A percentile compares a stretch with the other conserved stretches of the same genome.
Evolutionary conservation across 768 basidiomycete species (phyloP).

Genomic region (Rhodotorula sphaerocarpa): DNA sequence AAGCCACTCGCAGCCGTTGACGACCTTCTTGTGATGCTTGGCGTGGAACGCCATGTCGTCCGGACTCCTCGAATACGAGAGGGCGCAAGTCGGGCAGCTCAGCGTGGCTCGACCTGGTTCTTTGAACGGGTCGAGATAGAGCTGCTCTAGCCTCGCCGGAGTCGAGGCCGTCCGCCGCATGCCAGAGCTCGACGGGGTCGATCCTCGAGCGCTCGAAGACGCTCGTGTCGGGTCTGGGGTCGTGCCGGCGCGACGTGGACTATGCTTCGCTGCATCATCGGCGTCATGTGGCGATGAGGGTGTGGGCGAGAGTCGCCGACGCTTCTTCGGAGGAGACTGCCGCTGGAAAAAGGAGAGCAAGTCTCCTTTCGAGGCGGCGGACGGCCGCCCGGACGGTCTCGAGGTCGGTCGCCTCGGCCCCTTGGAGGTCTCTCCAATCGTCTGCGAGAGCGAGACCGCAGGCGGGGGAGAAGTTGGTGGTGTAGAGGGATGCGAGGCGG

Average conservation of each 20-base stretch:
- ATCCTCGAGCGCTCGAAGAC: not conserved
- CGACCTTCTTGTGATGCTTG: conserved; percentile 29
- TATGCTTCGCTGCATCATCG: too few species aligned
- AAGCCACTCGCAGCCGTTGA: conserved; percentile 25
- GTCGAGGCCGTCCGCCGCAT: not conserved
- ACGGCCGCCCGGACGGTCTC: not conserved
- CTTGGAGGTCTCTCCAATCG: too few species aligned
- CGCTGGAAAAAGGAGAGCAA: conserved; percentile 15
- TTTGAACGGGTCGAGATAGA: conserved; percentile 34
- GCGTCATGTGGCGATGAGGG: not conserved
- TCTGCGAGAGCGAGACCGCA: too few species aligned
- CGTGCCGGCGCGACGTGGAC: too few species aligned
- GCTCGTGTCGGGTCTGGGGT: too few species aligned
- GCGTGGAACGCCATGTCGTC: conserved; percentile 30
- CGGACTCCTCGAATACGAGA: conserved; percentile 26
- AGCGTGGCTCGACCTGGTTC: conserved; percentile 15
- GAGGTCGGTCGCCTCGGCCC: too few species aligned
- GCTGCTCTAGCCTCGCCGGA: conserved; percentile 22
- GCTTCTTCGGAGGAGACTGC: conserved; percentile 8
- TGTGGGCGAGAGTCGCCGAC: not conserved
- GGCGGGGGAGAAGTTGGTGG: not conserved
- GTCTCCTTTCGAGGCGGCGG: conserved; percentile 7
- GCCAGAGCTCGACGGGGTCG: not conserved
- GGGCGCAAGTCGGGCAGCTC: conserved; percentile 19
- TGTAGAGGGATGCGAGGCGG: not conserved